A percentile compares a stretch with the other conserved stretches of the same genome.
Conservation (phyloP, 306 rosid species). For the Glycine latifolia region DNA sequence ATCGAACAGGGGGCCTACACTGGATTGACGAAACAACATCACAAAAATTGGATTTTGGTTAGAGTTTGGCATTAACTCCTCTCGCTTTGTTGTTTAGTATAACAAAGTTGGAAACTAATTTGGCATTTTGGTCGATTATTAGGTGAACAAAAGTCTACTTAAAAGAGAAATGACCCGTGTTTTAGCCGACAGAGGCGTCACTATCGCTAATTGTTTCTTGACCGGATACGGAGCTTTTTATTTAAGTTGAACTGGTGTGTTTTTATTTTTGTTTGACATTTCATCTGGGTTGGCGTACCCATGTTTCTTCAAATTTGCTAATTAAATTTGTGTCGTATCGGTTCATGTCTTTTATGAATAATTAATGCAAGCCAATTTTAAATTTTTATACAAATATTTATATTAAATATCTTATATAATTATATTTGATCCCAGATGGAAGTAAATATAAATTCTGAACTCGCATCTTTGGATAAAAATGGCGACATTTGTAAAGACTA, state of each 20-base stretch:
- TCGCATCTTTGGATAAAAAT: neutral
- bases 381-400: neutral
- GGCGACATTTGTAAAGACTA: neutral
- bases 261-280: conserved; percentile 17
- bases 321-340: neutral
- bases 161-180: neutral
- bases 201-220: neutral
- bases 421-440: no score
- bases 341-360: no score
- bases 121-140: conserved; percentile 10
- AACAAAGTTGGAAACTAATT: neutral
- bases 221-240: neutral
- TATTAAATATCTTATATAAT: neutral
- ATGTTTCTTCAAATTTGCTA: neutral
- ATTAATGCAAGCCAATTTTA: neutral
- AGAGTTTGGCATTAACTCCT: neutral
- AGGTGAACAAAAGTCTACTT: conserved; percentile 12
- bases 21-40: neutral
- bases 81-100: neutral
- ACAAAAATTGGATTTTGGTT: neutral
- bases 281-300: neutral
- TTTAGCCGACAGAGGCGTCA: neutral
- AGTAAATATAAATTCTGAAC: no score
- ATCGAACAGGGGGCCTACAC: neutral
- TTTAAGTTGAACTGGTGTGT: neutral